Evolutionary conservation across 768 basidiomycete species (phyloP), one percentile per base, ranked within the genome.

Genomic region (Collybia sordida): DNA sequence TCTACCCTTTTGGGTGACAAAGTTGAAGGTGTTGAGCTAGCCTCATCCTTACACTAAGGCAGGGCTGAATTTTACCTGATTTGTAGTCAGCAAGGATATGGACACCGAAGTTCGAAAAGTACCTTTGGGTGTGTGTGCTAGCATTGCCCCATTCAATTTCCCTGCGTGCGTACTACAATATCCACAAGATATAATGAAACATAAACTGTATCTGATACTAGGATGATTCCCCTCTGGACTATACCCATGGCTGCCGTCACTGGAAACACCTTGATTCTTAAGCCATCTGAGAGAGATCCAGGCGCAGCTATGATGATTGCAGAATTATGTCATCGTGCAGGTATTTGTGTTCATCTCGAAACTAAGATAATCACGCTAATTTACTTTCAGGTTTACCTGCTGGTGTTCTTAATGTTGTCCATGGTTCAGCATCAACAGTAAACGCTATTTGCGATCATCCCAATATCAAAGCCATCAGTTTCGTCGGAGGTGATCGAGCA

Each of bases 241-340:
- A 94, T 98, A 57, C 88, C 88, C 38, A 85, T 93, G 81, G 90
- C 93, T 15, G 74, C 83, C 19, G 86, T 86, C 8, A 94, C 92
- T 0, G 96, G 96, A 25, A 99, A 99, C 61, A 93, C 96, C 0
- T 78, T 99, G 36, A 79, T 99, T 52, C 75, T 99, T 53, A 99
- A 99, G 62, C 96, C 96, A 17, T 94, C 91, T 1, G 96, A 99
- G 65, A 85, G 96, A 21, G 95, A 97, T 64, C 96, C 96, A 12
- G 96, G 96, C 42, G 96, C 97, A 12, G 88, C 93, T 5, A 94
- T 97, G 88, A 96, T 99, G 48, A 93, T 99, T 53, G 93, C 94
- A 25, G 96, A 99, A 69, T 79, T 98, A 3, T 93, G 91, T 62
- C 83, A 91, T 67, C 83, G 83, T 47, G 93, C 96, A 49, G 91